Evolutionary conservation across 805 yeast species (phyloP), one percentile per base, ranked within the genome.

Genomic region (Millerozyma miso): DNA sequence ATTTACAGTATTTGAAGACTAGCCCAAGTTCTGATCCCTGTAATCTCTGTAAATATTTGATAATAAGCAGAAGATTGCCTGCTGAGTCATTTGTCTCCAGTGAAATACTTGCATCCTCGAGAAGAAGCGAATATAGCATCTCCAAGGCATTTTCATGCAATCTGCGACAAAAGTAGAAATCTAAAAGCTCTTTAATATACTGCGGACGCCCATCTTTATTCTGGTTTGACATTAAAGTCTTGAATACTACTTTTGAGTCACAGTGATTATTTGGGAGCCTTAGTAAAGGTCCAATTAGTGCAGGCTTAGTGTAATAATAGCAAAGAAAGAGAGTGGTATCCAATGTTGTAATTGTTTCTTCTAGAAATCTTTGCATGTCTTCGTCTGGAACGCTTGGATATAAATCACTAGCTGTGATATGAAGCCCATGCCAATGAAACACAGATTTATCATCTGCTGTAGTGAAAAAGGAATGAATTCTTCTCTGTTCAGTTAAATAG

Each of bases 251-350:
- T 1, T 69, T 66, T 3, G 83, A 73, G 52, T 83, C 82, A 65
- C 97, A 88, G 50, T 72, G 69, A 59, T 90, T 93, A 19, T 79
- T 76, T 0, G 75, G 74, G 1, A 88, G 73, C 38, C 98, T 71
- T 4, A 91, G 70, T 16, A 91, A 75, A 0, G 98, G 93, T 0
- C 91, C 96, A 12, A 91, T 75, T 58, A 91, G 70, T 47, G 83
- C 75, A 0, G 87, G 85, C 42, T 79, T 79, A 23, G 79, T 77
- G n/a, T 79, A 57, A 44, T 80, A 68, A 56, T 93, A 91, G 46
- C 93, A 79, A 40, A 79, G 70, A 53, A 91, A 88, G 15, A 93
- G 68, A 1, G 88, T 73, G 0, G 96, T 85, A 55, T 91, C 99
- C 2, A 93, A 76, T 37, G 79, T 63, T 8, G 69, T 59, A 0